Base-by-base conservation (phyloP, 495 filamentous ascomycete genomes). In the Daldinia decipiens region DNA sequence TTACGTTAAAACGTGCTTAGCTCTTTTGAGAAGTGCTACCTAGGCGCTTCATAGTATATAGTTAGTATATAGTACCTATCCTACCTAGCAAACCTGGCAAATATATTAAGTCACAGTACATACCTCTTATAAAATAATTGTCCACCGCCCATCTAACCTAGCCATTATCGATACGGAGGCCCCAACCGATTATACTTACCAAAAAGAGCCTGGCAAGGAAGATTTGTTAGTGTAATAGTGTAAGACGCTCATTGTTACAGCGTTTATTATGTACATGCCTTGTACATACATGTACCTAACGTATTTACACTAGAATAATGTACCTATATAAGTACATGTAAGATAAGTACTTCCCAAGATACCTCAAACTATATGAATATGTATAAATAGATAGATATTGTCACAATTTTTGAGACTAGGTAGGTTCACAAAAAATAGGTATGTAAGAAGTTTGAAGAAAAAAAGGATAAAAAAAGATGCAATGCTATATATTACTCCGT, bases 21-120 rank as follows among this genome's bases (percentile, higher is more conserved):
- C 67, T 70, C 61, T 57, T 70, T 70, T 61, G 12, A 62, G 68
- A 65, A 65, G 57, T 55, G 68, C 62, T 24, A 24, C 21, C 21
- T 68, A 55, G 59, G 43, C 61, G 50, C 38, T 19, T 21, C 8
- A 54, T 65, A 24, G 17, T 59, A 59, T 6, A 32, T 65, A 50
- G 12, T 32, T 65, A 24, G 17, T 59, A 59, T 6, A 32, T 65
- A 50, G 17, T 32, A 57, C 38, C n/a, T 54, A 17, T 26, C 52
- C 24, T 21, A 26, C 5, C 4, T 39, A 1, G 21, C 11, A 29
- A 52, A 52, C 11, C 5, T 27, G 26, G 2, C 26, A 0, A 31
- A 53, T 53, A 53, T 31, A 24, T 53, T 15, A 8, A 8, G 50
- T 53, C 26, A 7, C 6, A n/a, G 27, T 53, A 53, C 27, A 31